Evolutionary conservation across 2,329 filamentous ascomycete species (phyloP).

Genomic region (Penicillium sp.): DNA sequence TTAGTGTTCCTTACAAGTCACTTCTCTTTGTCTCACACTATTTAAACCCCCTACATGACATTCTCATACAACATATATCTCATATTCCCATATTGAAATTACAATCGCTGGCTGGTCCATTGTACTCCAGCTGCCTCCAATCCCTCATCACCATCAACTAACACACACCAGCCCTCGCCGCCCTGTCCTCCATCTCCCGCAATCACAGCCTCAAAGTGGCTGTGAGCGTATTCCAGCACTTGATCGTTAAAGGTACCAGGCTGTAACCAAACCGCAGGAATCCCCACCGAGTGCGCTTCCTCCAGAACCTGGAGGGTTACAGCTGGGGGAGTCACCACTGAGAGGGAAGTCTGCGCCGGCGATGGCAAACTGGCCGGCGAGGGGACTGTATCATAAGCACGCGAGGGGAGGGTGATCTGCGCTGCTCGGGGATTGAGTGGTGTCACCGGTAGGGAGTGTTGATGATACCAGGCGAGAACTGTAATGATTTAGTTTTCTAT

Average conservation of each 20-base stretch:
- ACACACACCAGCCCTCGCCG: slow-evolving; percentile 78
- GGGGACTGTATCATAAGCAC: slow-evolving; percentile 63
- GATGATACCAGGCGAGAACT: slow-evolving; percentile 90
- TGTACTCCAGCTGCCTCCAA: slow-evolving; percentile 58
- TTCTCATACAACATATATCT: neutral
- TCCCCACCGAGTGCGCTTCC: slow-evolving; percentile 72
- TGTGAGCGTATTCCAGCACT: slow-evolving; percentile 67
- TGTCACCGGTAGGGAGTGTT: slow-evolving; percentile 71
- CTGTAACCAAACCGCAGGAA: slow-evolving; percentile 82
- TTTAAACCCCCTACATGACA: slow-evolving; percentile 4
- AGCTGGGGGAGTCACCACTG: slow-evolving; percentile 80
- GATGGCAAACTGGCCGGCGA: slow-evolving; percentile 65
- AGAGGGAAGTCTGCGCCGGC: slow-evolving; percentile 71
- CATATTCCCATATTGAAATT: neutral
- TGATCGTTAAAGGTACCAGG: slow-evolving; percentile 82
- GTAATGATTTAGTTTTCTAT: slow-evolving; percentile 15
- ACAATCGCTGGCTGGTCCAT: slow-evolving; percentile 46
- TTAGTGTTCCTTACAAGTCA: neutral
- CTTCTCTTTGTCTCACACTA: neutral
- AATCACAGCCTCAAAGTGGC: slow-evolving; percentile 68
- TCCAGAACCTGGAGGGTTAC: slow-evolving; percentile 72
- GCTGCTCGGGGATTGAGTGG: slow-evolving; percentile 76
- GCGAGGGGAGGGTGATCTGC: slow-evolving; percentile 61
- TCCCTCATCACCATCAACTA: slow-evolving; percentile 73
- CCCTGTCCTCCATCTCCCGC: slow-evolving; percentile 66